Evolutionary conservation across 495 filamentous ascomycete genomes (phyloP).

Genomic region (Aspergillus saccharolyticus): DNA sequence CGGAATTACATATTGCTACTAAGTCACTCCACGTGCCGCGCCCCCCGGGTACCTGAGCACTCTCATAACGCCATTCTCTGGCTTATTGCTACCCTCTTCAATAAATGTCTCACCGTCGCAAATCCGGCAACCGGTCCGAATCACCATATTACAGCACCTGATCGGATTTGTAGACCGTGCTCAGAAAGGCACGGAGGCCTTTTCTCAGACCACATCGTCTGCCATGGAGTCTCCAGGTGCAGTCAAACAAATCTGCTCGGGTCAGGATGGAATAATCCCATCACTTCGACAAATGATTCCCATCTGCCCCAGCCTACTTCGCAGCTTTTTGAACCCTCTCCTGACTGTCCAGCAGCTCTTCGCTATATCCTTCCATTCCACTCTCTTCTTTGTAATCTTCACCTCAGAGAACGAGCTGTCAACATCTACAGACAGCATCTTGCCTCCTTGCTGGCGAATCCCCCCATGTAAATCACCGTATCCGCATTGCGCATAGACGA

Average conservation of each 20-base stretch:
- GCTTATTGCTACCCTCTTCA: neutral
- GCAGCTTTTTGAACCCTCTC: conserved; percentile 12
- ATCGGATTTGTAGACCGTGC: neutral
- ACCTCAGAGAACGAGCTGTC: conserved; percentile 15
- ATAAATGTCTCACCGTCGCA: neutral
- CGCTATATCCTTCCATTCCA: conserved; percentile 25
- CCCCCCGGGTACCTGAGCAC: neutral
- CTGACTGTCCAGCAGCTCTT: conserved; percentile 22
- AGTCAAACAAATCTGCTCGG: neutral
- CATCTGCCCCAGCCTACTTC: neutral
- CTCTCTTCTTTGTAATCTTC: conserved; percentile 12
- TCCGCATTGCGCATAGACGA: conserved; percentile 40
- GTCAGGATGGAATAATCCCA: neutral
- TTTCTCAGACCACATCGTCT: neutral
- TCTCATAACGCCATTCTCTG: neutral
- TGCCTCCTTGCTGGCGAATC: conserved; percentile 34
- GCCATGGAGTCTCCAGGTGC: too few relatives aligned
- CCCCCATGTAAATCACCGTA: conserved; percentile 45
- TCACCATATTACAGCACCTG: neutral
- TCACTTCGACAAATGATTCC: neutral
- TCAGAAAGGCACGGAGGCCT: neutral
- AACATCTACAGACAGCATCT: conserved; percentile 21
- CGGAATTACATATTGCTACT: neutral
- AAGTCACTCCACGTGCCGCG: neutral
- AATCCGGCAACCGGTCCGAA: neutral